Evolutionary conservation across 805 yeast species (phyloP).

Genomic region (Hanseniaspora jakobsenii): DNA sequence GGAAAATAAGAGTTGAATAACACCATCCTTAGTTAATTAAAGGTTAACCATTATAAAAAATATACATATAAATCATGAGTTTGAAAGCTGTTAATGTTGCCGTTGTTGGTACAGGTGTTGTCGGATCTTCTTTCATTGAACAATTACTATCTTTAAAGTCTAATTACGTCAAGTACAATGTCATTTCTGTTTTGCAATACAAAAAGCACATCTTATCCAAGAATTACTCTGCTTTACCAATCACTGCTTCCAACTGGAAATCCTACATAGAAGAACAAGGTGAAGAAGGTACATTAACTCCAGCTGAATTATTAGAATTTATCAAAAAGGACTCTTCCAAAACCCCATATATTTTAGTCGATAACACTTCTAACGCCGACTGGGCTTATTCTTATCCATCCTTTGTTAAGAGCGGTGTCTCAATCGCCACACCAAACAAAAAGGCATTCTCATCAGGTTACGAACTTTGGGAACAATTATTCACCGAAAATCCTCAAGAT

Average conservation of each 20-base stretch:
- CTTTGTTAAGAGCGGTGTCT: conserved; percentile 64
- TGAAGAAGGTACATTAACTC: conserved; percentile 34
- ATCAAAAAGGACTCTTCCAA: conserved; percentile 45
- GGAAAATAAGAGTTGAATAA: too few relatives aligned
- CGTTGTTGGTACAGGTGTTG: conserved; percentile 81
- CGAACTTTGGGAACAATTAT: conserved; percentile 64
- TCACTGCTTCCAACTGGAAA: conserved; percentile 42
- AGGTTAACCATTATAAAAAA: background rate
- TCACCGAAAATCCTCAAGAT: conserved; percentile 42
- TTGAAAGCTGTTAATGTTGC: conserved; percentile 51
- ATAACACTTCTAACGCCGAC: conserved; percentile 78
- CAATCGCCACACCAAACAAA: conserved; percentile 96
- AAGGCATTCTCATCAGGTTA: conserved; percentile 83
- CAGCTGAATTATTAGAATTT: conserved; percentile 48
- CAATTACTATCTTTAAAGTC: conserved; percentile 58
- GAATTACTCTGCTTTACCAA: conserved; percentile 60
- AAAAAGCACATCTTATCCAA: conserved; percentile 52
- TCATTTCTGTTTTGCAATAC: conserved; percentile 69
- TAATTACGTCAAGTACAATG: conserved; percentile 53
- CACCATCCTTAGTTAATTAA: background rate
- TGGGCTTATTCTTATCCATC: conserved; percentile 68
- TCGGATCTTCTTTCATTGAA: conserved; percentile 79
- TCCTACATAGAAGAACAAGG: conserved; percentile 36
- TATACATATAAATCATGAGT: conserved; percentile 28
- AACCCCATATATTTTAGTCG: conserved; percentile 71